These are phyloP conservation scores for Leptographium radiaticola DNA, from an alignment of 2,329 filamentous ascomycete genomes.

Conservation along the genomic window DNA sequence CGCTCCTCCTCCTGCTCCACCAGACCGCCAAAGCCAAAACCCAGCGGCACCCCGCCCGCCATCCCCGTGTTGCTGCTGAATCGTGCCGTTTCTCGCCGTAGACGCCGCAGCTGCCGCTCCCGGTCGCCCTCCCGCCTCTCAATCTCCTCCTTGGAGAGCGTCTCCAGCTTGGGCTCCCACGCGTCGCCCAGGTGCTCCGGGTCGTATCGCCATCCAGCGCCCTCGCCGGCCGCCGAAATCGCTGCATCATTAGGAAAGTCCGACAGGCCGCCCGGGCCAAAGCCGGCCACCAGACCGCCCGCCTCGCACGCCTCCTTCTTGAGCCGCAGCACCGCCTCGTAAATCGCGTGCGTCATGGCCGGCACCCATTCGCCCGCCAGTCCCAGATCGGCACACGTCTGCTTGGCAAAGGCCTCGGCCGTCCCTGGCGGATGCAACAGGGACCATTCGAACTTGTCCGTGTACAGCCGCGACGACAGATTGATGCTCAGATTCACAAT, in stretches of 20 bases:
- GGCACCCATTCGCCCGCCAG: conserved; percentile 87
- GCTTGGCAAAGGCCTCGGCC: conserved; percentile 81
- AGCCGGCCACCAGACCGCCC: conserved; percentile 67
- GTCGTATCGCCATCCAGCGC: conserved; percentile 88
- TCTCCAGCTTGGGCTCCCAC: conserved; percentile 74
- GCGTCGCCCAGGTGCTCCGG: conserved; percentile 75
- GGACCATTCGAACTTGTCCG: conserved; percentile 97
- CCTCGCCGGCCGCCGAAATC: conserved; percentile 16
- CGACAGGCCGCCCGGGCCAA: conserved; percentile 31
- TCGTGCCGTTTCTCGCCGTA: conserved; percentile 80
- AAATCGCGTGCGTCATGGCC: conserved; percentile 90
- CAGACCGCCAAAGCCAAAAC: conserved; percentile 34
- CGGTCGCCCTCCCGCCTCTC: conserved; percentile 92
- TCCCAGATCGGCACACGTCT: conserved; percentile 85
- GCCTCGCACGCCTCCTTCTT: conserved; percentile 97
- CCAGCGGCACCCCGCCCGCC: conserved; percentile 57
- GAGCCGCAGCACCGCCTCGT: conserved; percentile 79
- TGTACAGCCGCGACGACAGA: conserved; percentile 80
- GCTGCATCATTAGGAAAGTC: conserved; percentile 86
- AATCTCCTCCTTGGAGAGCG: conserved; percentile 86
- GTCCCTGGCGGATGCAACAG: conserved; percentile 82
- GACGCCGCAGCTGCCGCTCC: conserved; percentile 74
- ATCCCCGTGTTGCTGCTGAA: conserved; percentile 82
- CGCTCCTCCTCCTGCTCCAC: conserved; percentile 57
- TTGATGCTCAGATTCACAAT: conserved; percentile 87